phyloP scores from a whole-genome alignment of 176 grass and related monocot species.

The Triticum monococcum region DNA sequence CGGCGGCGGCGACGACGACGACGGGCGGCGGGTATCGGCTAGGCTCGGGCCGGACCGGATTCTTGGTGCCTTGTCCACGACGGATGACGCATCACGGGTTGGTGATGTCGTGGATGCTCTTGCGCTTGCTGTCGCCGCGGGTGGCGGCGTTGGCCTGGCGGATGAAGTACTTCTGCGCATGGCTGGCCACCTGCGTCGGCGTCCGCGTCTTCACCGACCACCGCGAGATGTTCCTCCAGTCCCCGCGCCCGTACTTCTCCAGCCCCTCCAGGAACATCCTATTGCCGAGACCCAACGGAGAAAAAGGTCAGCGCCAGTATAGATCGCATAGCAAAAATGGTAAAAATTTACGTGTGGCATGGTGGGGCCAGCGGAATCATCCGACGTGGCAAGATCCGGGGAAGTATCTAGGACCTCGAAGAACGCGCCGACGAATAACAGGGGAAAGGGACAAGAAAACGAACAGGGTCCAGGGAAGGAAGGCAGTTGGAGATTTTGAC shows the following conservation, averaged over 20 bases:
- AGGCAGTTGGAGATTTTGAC: neutral
- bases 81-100: slow-evolving; percentile 17
- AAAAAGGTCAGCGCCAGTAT: neutral
- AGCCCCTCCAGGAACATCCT: slow-evolving; percentile 83
- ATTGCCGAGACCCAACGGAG: neutral
- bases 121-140: slow-evolving; percentile 66
- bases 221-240: slow-evolving; percentile 94
- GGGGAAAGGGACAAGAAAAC: neutral
- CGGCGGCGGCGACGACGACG: neutral
- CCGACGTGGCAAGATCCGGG: slow-evolving; percentile 10
- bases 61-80: neutral
- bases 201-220: slow-evolving; percentile 88
- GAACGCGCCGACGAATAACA: neutral
- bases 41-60: neutral
- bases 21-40: neutral
- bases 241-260: slow-evolving; percentile 76
- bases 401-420: slow-evolving; percentile 27
- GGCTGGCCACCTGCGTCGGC: slow-evolving; percentile 90
- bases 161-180: slow-evolving; percentile 95
- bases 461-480: neutral
- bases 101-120: slow-evolving; percentile 98
- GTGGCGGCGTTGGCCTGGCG: slow-evolving; percentile 51
- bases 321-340: no score
- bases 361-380: slow-evolving; percentile 7
- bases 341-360: no score